phyloP scores from a whole-genome alignment of 2,329 filamentous ascomycete species.

The Bipolaris zeicola region DNA sequence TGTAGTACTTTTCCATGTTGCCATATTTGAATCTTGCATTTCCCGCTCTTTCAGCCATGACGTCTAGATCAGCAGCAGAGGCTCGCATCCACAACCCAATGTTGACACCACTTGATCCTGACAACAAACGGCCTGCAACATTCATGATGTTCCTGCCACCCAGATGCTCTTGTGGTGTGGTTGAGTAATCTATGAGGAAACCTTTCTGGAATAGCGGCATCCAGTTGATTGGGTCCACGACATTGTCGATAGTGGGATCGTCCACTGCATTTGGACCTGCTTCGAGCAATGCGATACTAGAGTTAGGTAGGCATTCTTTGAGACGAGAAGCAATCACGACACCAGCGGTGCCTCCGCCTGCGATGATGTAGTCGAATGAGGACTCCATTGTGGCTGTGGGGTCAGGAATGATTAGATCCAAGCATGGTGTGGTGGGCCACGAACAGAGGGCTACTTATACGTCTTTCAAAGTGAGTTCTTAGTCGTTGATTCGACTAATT shows the following conservation, averaged over 20 bases:
- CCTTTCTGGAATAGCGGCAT: conserved; percentile 11
- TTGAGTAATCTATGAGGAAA: conserved; percentile 23
- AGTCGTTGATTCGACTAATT: not conserved
- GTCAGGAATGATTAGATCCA: not conserved
- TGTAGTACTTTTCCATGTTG: conserved; percentile 23
- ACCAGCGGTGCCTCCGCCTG: conserved; percentile 36
- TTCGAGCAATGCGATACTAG: conserved; percentile 21
- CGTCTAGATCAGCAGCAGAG: conserved; percentile 18
- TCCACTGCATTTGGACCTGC: conserved; percentile 20
- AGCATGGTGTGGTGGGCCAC: not conserved
- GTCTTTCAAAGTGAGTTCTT: too few species aligned
- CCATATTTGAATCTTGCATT: conserved; percentile 20
- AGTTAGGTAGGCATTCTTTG: conserved; percentile 10
- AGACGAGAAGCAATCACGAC: conserved; percentile 29
- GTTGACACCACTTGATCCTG: conserved; percentile 23
- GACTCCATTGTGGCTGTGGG: not conserved
- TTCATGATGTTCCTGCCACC: conserved; percentile 19
- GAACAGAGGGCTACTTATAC: not conserved
- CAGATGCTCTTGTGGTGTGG: conserved; percentile 20
- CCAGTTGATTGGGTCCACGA: conserved; percentile 7
- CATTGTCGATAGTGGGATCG: conserved; percentile 14
- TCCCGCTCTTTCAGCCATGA: conserved; percentile 20
- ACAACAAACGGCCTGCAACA: conserved; percentile 21
- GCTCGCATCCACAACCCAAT: conserved; percentile 25
- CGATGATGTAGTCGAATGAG: conserved; percentile 28